Base-by-base conservation (phyloP, 2,329 filamentous ascomycete genomes). In the Phaeosphaeria sp. region DNA sequence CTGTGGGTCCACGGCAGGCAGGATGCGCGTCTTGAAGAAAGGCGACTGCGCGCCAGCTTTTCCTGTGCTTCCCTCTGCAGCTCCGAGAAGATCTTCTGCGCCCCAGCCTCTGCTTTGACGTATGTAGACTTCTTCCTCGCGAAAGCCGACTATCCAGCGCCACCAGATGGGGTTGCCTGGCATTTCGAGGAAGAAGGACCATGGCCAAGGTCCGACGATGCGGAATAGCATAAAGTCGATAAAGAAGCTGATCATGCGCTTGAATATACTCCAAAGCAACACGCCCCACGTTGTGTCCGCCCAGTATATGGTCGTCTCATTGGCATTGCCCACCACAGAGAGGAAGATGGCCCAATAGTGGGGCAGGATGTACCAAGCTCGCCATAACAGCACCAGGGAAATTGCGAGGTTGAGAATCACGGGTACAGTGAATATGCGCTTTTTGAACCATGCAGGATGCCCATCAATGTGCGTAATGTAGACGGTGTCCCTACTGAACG, bases 381-480 rank as follows among this genome's bases (percentile, higher is more conserved):
- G 89, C 81, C 87, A 87, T 57, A 83, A 66, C 66, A 97, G 87
- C 30, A 91, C 77, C 1, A 82, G 70, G 9, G 83, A 80, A 56
- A 97, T 87, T 65, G 81, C 78, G 33, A 90, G 56, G 77, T 97
- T 97, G 78, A 97, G 87, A 18, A 88, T 76, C 18, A 92, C 83
- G 17, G 93, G 92, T 0, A 97, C 88, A 48, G 87, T 69, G 78
- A 97, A 97, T 69, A 96, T 90, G 71, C 91, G 90, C 74, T 86
- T 86, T 79, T 97, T 97, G 79, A 93, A 87, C 25, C 83, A 82
- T 20, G 79, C 77, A 0, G 89, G 87, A 60, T 90, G 88, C 59
- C 79, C 80, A 82, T 97, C 93, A 77, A 96, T 82, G 80, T 97
- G 93, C 27, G 90, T 84, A 69, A 97, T 85, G 83, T 97, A 97